phyloP scores from a whole-genome alignment of 2,329 filamentous ascomycete genomes.

The Aspergillus eucalypticola region DNA sequence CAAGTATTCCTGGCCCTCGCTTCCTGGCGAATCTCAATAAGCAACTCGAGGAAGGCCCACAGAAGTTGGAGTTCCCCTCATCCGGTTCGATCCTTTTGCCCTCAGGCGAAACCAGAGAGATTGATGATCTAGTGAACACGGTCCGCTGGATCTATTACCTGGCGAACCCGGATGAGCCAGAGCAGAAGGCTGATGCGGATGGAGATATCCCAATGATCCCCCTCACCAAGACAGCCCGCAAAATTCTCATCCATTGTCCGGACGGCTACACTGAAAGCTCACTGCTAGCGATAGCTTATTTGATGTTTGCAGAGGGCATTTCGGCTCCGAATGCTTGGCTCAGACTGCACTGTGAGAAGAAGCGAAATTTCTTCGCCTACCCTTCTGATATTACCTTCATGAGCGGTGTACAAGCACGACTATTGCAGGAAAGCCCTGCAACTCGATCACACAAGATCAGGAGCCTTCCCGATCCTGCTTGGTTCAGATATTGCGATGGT shows the following conservation, averaged over 20 bases:
- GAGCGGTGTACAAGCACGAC: constrained; percentile 71
- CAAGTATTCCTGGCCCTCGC: constrained; percentile 70
- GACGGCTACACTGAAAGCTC: constrained; percentile 97
- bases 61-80: constrained; percentile 80
- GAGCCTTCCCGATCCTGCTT: constrained; percentile 61
- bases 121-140: constrained; percentile 80
- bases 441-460: constrained; percentile 27
- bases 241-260: constrained; percentile 85
- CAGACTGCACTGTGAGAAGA: constrained; percentile 73
- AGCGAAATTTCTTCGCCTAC: constrained; percentile 95
- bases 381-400: constrained; percentile 83
- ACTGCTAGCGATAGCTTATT: constrained; percentile 85
- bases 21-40: constrained; percentile 65
- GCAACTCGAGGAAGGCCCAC: constrained; percentile 51
- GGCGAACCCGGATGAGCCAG: constrained; percentile 61
- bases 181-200: constrained; percentile 50
- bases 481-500: constrained; percentile 82
- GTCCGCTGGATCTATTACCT: constrained; percentile 89
- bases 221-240: constrained; percentile 53
- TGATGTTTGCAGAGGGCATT: constrained; percentile 83
- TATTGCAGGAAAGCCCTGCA: constrained; percentile 59
- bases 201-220: constrained; percentile 58
- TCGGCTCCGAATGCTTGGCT: constrained; percentile 86
- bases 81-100: constrained; percentile 90
- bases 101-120: constrained; percentile 78